These are phyloP conservation scores for Tuber calosporum DNA, from an alignment of 495 filamentous ascomycete genomes.

Conservation along the genomic window DNA sequence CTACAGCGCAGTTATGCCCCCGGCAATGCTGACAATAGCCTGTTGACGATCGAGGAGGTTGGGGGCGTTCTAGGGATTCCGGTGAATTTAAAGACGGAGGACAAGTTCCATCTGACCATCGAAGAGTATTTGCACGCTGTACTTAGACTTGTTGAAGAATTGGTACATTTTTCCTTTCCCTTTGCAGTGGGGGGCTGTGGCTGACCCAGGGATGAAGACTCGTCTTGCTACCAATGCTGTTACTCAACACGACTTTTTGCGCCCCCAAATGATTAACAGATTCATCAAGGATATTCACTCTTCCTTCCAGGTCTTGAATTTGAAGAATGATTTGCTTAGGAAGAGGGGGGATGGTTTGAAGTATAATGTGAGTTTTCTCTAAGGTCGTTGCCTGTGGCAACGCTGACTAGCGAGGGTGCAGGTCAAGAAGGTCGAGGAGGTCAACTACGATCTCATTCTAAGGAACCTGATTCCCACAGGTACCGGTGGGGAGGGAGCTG, in stretches of 20 bases:
- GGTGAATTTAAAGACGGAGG: slow-evolving; percentile 80
- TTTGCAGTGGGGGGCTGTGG: background rate
- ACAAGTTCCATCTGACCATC: slow-evolving; percentile 89
- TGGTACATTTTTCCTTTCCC: slow-evolving; percentile 49
- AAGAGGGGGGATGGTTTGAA: slow-evolving; percentile 89
- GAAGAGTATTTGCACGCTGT: slow-evolving; percentile 91
- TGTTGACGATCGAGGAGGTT: slow-evolving; percentile 82
- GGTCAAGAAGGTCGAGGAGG: slow-evolving; percentile 95
- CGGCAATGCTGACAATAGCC: slow-evolving; percentile 43
- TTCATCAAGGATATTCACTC: slow-evolving; percentile 95
- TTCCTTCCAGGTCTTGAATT: slow-evolving; percentile 90
- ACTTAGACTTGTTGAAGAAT: slow-evolving; percentile 79
- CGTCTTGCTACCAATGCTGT: slow-evolving; percentile 94
- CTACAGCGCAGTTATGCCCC: slow-evolving; percentile 29
- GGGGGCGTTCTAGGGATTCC: slow-evolving; percentile 77
- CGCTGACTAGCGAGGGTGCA: slow-evolving; percentile 36
- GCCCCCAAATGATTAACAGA: slow-evolving; percentile 74
- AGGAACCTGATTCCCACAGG: slow-evolving; percentile 63
- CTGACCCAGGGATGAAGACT: slow-evolving; percentile 46
- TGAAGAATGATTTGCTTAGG: slow-evolving; percentile 89
- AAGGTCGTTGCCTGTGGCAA: background rate
- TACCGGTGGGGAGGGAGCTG: background rate
- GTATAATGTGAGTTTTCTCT: slow-evolving; percentile 63
- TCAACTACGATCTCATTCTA: slow-evolving; percentile 88
- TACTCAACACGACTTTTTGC: slow-evolving; percentile 76